Base-by-base conservation (phyloP, 2,329 filamentous ascomycete genomes). In the Trichoderma harzianum region DNA sequence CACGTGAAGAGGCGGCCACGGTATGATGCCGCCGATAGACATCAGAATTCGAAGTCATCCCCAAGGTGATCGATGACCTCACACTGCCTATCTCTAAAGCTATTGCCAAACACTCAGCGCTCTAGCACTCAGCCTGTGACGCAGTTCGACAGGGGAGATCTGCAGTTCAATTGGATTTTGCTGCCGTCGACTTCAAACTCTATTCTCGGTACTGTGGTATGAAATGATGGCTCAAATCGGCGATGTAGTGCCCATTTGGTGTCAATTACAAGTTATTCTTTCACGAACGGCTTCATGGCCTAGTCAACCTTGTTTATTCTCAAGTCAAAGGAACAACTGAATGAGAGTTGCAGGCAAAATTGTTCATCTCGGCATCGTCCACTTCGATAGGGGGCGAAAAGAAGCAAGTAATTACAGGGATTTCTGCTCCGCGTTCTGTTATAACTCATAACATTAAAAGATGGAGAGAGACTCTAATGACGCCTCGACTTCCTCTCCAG, bases 401-500 rank as follows among this genome's bases (percentile, higher is more conserved):
- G n/a, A 16, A 57, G 6, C 24, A 21, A 21, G 7, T 34, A 34
- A 34, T 8, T 34, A 18, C 55, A 61, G 32, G 28, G 34, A 58
- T 58, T 55, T 32, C 53, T 24, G 28, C 47, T 67, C 64, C 26
- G 26, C 24, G 18, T 12, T 58, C 7, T 68, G 34, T 68, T 55
- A 68, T 68, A 47, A 68, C 65, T 60, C 65, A 47, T 68, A 51
- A 28, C 28, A 28, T n/a, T 61, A 53, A 39, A 53, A 24, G 11
- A 51, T 21, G n/a, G 30, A 47, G n/a, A 34, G 26, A 24, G 34
- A 43, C 16, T 32, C 51, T 72, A 72, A 66, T 73, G 72, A 58
- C 72, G 72, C n/a, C 72, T 71, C 57, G 51, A 66, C n/a, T 14
- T 36, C 30, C 82, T 78, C 74, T 82, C 76, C 76, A 84, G 71